A percentile compares a stretch with the other conserved stretches of the same genome.
These are phyloP conservation scores for Annulohypoxylon stygium DNA, from an alignment of 495 filamentous ascomycete genomes.

Conservation along the genomic window DNA sequence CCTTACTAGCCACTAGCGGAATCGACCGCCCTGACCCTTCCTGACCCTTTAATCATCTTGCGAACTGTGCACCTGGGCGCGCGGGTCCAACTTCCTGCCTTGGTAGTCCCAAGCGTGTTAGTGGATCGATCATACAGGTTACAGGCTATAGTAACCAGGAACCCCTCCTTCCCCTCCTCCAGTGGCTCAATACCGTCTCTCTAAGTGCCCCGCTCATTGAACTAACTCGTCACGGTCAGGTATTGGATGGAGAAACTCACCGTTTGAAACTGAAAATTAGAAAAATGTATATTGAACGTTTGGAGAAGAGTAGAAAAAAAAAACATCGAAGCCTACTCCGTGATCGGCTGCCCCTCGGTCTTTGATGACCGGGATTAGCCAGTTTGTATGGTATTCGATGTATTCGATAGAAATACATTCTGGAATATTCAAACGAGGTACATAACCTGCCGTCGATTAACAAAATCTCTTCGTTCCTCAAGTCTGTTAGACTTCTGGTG, in stretches of 20 bases:
- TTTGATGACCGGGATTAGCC: constrained; percentile 38
- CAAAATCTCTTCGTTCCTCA: constrained; percentile 12
- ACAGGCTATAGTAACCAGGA: background rate
- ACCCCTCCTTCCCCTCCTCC: constrained; percentile 42
- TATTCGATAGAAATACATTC: constrained; percentile 1
- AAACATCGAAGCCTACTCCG: constrained; percentile 23
- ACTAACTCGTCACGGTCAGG: constrained; percentile 27
- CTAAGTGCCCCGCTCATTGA: background rate
- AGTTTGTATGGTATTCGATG: constrained; percentile 14
- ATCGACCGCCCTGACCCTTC: constrained; percentile 26
- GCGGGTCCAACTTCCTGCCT: constrained; percentile 39
- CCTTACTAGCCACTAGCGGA: constrained; percentile 15
- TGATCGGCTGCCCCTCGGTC: constrained; percentile 32
- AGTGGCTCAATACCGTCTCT: constrained; percentile 7
- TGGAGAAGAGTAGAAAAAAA: constrained; percentile 1
- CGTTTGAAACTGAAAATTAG: constrained; percentile 17
- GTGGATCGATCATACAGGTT: constrained; percentile 39
- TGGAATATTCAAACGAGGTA: constrained; percentile 24
- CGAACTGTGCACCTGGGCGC: constrained; percentile 28
- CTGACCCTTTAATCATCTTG: constrained; percentile 24
- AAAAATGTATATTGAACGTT: background rate
- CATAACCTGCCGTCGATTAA: constrained; percentile 10
- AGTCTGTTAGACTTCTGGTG: constrained; percentile 13
- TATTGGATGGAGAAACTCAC: background rate
- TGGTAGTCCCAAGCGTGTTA: constrained; percentile 39